A percentile compares a stretch with the other conserved stretches of the same genome.
Evolutionary conservation across 106 monocot species (phyloP).

Genomic region (Acorus calamus): DNA sequence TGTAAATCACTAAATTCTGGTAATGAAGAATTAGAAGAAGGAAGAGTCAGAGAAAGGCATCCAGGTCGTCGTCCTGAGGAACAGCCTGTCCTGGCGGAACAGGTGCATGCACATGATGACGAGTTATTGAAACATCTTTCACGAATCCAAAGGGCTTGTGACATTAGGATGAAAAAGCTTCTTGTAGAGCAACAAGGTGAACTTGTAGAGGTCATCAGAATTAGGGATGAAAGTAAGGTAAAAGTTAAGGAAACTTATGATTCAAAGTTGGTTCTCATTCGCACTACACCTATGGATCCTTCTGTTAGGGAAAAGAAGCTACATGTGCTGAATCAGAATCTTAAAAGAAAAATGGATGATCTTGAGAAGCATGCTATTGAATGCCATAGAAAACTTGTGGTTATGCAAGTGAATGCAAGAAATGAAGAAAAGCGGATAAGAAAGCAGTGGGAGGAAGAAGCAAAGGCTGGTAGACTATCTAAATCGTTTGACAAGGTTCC

Average conservation of each 20-base stretch:
- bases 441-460: constrained; percentile 6
- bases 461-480: constrained; percentile 1
- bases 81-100: background rate
- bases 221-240: constrained; percentile 5
- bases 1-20: background rate
- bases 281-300: no score
- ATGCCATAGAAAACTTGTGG: constrained; percentile 6
- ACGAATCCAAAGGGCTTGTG: background rate
- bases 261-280: background rate
- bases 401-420: constrained; percentile 4
- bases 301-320: no score
- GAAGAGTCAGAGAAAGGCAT: background rate
- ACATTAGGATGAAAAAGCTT: constrained; percentile 3
- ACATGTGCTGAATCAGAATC: no score
- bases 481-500: constrained; percentile 9
- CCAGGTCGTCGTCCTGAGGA: background rate
- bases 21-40: constrained; percentile 10
- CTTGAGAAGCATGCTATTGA: constrained; percentile 1
- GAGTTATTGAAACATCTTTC: background rate
- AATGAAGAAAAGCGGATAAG: constrained; percentile 10
- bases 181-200: constrained; percentile 1
- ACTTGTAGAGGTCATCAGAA: background rate
- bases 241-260: background rate
- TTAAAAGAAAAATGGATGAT: background rate
- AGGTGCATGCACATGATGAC: background rate